Base-by-base conservation (phyloP, 129 eudicot genomes). In the sunflower (Helianthus annuus) region DNA sequence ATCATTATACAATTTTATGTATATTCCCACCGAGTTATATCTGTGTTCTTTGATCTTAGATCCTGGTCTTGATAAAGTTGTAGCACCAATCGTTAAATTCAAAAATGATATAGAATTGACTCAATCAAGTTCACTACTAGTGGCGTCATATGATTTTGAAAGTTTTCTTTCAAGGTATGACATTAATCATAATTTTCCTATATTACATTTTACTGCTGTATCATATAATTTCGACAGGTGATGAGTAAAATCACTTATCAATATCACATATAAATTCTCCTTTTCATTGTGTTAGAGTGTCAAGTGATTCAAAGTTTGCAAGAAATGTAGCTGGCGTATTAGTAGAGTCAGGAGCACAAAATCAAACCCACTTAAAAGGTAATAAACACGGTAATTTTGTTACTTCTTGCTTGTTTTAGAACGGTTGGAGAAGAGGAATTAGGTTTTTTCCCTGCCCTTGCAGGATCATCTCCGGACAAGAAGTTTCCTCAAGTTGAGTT, bases 401-500 rank as follows among this genome's bases (percentile, higher is more conserved):
- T 73, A 46, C 12, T 36, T 60, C 16, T 61, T 44, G 44, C 54
- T 46, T 42, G 22, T 48, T 65, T 45, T 66, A 19, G 17, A 48
- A 27, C 53, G 72, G 15, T 42, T 55, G 74, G 24, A 53, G 14
- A 64, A 60, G 79, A 48, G 46, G 60, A 48, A 1, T 40, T 79
- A 9, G 34, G 29, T 70, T 44, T 72, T 71, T 22, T 65, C 36
- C 39, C 39, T 24, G 64, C 44, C 57, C 53, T 55, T 87, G 68
- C 87, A 95, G 99, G 92, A 70, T 81, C 69, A 63, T 95, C 99
- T 70, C 97, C 97, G 40, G 99, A 89, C 78, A 84, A 73, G 53
- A 91, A 88, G 66, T 95, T 95, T 82, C 99, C 99, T 17, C 96
- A 84, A 75, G 88, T 88, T 64, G 92, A 86, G 70, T 95, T 95